These are phyloP conservation scores for Cytospora leucostoma DNA, from an alignment of 2,329 filamentous ascomycete species.

Conservation along the genomic window DNA sequence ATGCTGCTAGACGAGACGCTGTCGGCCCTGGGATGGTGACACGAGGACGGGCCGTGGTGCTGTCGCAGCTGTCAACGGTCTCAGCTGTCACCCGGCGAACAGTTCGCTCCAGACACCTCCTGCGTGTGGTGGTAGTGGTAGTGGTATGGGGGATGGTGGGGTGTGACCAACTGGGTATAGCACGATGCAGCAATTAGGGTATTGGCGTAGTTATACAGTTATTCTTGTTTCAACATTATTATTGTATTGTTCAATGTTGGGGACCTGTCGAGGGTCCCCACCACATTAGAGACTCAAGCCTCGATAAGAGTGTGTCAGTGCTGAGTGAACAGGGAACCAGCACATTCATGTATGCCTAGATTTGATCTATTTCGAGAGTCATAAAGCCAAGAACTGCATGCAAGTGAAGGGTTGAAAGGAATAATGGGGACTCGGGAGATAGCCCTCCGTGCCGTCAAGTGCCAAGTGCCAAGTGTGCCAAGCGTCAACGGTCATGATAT, in stretches of 20 bases:
- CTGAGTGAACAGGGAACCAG: background rate
- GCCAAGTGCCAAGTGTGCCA: too few relatives aligned
- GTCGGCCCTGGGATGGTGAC: background rate
- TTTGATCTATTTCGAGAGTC: too few relatives aligned
- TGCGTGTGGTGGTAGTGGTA: background rate
- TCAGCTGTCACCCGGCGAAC: background rate
- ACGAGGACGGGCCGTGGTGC: constrained; percentile 6
- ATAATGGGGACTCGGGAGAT: too few relatives aligned
- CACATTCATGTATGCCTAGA: background rate
- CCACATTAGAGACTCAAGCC: background rate
- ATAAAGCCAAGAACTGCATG: too few relatives aligned
- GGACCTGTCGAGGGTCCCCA: too few relatives aligned
- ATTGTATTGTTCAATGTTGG: too few relatives aligned
- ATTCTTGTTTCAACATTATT: too few relatives aligned
- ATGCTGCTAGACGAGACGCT: constrained; percentile 1
- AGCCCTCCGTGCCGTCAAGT: too few relatives aligned
- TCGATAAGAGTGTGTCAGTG: background rate
- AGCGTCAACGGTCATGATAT: too few relatives aligned
- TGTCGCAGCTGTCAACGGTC: constrained; percentile 17
- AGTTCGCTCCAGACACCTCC: background rate
- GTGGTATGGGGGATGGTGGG: too few relatives aligned
- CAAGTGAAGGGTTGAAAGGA: too few relatives aligned
- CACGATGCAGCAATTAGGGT: background rate
- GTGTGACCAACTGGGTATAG: too few relatives aligned
- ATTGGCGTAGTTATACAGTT: background rate